Base-by-base conservation (phyloP, 2,329 filamentous ascomycete species). In the Lachnellula arida region DNA sequence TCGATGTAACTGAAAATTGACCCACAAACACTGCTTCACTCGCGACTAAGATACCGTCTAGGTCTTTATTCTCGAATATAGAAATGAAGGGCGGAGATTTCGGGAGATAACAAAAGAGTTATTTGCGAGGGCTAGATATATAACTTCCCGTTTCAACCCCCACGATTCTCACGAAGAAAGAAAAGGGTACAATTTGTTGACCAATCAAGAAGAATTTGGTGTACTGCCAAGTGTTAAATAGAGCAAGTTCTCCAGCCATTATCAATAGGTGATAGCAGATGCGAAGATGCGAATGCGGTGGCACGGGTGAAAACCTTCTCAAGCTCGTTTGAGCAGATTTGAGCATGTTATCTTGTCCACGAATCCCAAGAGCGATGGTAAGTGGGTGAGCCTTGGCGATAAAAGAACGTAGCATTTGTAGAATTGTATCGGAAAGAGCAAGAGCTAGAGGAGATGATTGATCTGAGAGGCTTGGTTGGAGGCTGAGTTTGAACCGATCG, bases 301-400 rank as follows among this genome's bases (percentile, higher is more conserved):
- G 12, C 28, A 32, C 8, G 17, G 17, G 9, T 34, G 53, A 35
- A 42, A 37, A 46, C 17, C 34, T 22, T 37, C 23, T 25, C n/a
- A 50, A 35, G 53, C 39, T 11, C 25, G 8, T 42, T 56, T 51
- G 47, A 50, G 40, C n/a, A 47, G 22, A 39, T 56, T 56, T 56
- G 49, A 51, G 49, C 49, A 56, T 19, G 37, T 55, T 55, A 49
- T 19, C 22, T 25, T 19, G 15, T 48, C 54, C 19, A 42, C 40
- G 22, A 42, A 43, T 34, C 34, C 17, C n/a, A 23, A 12, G 5
- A 11, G 35, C 23, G n/a, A 11, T 19, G 37, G 19, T 51, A 51
- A 9, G 28, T 37, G 49, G 37, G n/a, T 39, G 14, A 40, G 1
- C 14, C n/a, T 40, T 32, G 28, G 37, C 37, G 37, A n/a, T 40